phyloP scores from a whole-genome alignment of 306 rosid species.

The Cucurbita argyrosperma region DNA sequence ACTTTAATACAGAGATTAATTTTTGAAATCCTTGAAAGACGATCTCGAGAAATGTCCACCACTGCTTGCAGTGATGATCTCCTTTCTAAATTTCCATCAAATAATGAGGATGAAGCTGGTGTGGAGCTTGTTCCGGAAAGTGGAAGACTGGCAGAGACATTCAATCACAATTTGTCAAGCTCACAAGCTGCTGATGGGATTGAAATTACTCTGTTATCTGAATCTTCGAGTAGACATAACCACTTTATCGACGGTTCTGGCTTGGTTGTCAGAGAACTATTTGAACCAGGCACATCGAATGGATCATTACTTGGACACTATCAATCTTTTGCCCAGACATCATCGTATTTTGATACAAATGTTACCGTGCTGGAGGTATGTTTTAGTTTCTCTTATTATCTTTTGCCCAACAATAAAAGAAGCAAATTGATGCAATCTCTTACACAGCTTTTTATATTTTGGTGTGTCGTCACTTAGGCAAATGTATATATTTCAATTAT shows the following conservation, averaged over 20 bases:
- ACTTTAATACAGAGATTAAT: slow-evolving; percentile 71
- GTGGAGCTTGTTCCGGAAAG: slow-evolving; percentile 24
- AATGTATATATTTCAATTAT: background rate
- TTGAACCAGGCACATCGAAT: slow-evolving; percentile 47
- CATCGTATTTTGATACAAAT: slow-evolving; percentile 34
- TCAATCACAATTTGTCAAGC: slow-evolving; percentile 27
- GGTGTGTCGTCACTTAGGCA: background rate
- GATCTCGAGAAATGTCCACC: slow-evolving; percentile 26
- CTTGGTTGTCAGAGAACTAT: slow-evolving; percentile 69
- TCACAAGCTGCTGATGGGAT: slow-evolving; percentile 43
- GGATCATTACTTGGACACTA: slow-evolving; percentile 39
- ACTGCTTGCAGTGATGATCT: slow-evolving; percentile 36
- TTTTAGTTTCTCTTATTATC: background rate
- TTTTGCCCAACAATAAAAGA: background rate
- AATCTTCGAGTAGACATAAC: slow-evolving; percentile 37
- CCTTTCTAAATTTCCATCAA: slow-evolving; percentile 17
- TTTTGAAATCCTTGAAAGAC: slow-evolving; percentile 50
- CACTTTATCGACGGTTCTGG: slow-evolving; percentile 43
- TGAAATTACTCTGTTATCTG: slow-evolving; percentile 63
- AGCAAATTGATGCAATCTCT: background rate
- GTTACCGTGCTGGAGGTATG: slow-evolving; percentile 24
- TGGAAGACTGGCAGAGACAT: slow-evolving; percentile 18
- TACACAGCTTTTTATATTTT: background rate
- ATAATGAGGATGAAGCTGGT: slow-evolving; percentile 23
- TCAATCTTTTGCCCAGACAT: slow-evolving; percentile 44